Evolutionary conservation across 352 stramenopile species (phyloP).

Genomic region (Labyrinthula sp.): DNA sequence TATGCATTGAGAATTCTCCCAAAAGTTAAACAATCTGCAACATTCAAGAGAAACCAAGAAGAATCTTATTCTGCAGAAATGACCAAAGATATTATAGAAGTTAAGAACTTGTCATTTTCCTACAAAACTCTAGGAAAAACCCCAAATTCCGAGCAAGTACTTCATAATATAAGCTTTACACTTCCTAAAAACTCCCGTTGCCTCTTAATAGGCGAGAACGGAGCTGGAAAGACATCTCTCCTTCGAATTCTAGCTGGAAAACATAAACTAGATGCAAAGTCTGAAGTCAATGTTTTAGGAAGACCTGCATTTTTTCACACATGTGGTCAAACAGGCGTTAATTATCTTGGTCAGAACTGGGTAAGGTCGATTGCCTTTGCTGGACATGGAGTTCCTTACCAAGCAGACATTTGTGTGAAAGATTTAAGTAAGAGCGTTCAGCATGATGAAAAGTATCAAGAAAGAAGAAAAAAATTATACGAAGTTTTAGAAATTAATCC

Average conservation of each 20-base stretch:
- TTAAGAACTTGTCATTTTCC: conserved; percentile 45
- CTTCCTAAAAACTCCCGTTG: conserved; percentile 57
- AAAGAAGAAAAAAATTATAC: conserved; percentile 71
- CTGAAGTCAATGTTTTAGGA: conserved; percentile 44
- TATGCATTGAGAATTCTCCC: too few species aligned
- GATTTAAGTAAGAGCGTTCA: conserved; percentile 91
- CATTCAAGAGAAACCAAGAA: too few species aligned
- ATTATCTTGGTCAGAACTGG: conserved; percentile 85
- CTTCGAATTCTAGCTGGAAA: conserved; percentile 73
- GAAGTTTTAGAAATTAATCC: conserved; percentile 81
- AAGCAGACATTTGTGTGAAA: conserved; percentile 75
- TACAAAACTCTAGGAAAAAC: conserved; percentile 38
- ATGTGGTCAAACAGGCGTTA: conserved; percentile 63
- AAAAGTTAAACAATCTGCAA: too few species aligned
- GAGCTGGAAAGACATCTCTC: conserved; percentile 76
- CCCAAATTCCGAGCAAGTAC: conserved; percentile 41
- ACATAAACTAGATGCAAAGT: conserved; percentile 48
- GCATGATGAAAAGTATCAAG: conserved; percentile 61
- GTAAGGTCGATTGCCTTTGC: conserved; percentile 83
- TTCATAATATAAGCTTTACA: conserved; percentile 58
- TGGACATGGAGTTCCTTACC: conserved; percentile 47
- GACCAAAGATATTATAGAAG: too few species aligned
- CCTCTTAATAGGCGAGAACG: conserved; percentile 79
- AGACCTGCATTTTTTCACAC: conserved; percentile 84
- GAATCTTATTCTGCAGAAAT: too few species aligned